Base-by-base conservation (phyloP, 495 filamentous ascomycete species). In the Lasiosphaeris hirsuta region DNA sequence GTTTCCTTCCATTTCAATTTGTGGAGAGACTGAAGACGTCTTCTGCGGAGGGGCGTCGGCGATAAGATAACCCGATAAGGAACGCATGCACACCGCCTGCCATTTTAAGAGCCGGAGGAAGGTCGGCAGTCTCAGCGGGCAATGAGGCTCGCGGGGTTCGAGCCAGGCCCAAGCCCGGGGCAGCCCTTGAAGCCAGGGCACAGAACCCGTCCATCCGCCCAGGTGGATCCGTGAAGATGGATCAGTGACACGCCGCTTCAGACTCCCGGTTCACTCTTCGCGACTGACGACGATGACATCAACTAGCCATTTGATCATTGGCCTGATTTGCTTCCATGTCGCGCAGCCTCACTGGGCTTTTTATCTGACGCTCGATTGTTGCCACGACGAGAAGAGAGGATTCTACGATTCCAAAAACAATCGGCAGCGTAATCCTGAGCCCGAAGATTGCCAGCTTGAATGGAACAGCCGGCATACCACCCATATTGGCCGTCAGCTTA, bases 401-500 rank as follows among this genome's bases (percentile, higher is more conserved):
- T 46, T n/a, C 42, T 3, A 17, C 6, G n/a, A 9, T 17, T 46
- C 37, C 30, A 38, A 4, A 40, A 39, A 38, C 49, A 35, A 41
- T 23, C 43, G 15, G 43, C 43, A 23, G 43, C 43, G 23, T 30
- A 17, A 30, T 45, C 43, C 14, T 18, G 17, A 15, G 43, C 43
- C 43, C 18, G 43, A 45, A 23, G 43, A 45, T 45, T 15, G 46
- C 46, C 46, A 14, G 30, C n/a, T 49, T 49, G 18, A 19, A 49
- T 10, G 46, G 33, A 34, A 55, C 53, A 55, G 53, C 53, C 53
- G 53, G 15, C 53, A 55, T 37, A 33, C n/a, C 41, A 39, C 36
- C 40, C 23, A 55, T 46, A 55, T 30, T 55, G 42, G 37, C 14
- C 43, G 42, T 55, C 53, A 55, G 53, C 53, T 39, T 55, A 51